Evolutionary conservation across 306 rosid genomes (phyloP), one percentile per base, ranked within the genome.

Genomic region (Vachellia pachyceras): DNA sequence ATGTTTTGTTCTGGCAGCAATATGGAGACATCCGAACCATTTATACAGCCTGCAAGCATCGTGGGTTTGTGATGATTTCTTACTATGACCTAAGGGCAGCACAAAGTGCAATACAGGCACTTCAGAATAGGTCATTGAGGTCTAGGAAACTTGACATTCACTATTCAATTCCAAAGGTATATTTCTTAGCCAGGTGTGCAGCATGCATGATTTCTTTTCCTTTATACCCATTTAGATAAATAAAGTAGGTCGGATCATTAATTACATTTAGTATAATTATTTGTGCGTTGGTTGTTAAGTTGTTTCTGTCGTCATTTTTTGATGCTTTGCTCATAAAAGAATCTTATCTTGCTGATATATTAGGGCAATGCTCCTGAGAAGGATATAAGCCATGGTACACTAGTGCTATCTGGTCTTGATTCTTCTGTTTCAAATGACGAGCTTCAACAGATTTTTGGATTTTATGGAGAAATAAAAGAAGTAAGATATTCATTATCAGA

Each of bases 41-140:
- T 60, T 91, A 91, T 84, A 81, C 93, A 65, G 88, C 93, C 69
- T 84, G 93, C 85, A 91, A 89, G 79, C 95, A 91, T 82, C 91
- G 93, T 68, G 95, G 95, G 41, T 91, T 91, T 79, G 93, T 91
- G 63, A 87, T 91, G 95, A 84, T 91, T 79, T 84, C 91, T 70
- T 91, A 91, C 77, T 85, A 82, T 74, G 93, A 91, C 77, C 80
- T 91, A 79, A 87, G 93, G 86, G 91, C 93, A 60, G 90, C 95
- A 71, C 95, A 82, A 84, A 86, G 82, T 72, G 91, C 95, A 79
- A 84, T 87, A 84, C 82, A 80, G 84, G 83, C 84, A 40, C 93
- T 91, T 77, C 95, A 89, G 80, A 89, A 79, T 80, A 82, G 85
- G 81, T 75, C 91, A 61, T 64, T 91, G 82, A 87, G 82, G 87